phyloP scores from a whole-genome alignment of 1,284 basidiomycete species.

The Ganoderma resinaceum region DNA sequence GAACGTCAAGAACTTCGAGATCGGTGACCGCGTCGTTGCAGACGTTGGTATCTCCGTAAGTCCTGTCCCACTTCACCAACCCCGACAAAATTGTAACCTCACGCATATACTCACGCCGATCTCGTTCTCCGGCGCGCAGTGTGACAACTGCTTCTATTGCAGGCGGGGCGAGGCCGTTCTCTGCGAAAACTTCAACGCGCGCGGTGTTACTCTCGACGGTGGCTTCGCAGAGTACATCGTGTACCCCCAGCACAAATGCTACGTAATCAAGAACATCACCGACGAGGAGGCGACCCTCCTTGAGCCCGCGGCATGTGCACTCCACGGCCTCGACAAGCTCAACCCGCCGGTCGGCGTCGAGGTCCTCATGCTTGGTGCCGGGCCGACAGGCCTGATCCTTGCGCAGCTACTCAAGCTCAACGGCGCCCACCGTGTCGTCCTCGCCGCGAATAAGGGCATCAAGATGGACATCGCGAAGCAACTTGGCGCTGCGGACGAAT shows the following conservation, averaged over 20 bases:
- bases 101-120: constrained; percentile 15
- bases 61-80: constrained; percentile 16
- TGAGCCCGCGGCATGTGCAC: constrained; percentile 68
- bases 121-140: constrained; percentile 38
- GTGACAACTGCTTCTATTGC: constrained; percentile 66
- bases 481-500: constrained; percentile 59
- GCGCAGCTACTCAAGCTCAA: constrained; percentile 67
- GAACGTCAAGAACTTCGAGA: constrained; percentile 57
- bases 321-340: constrained; percentile 70
- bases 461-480: constrained; percentile 67
- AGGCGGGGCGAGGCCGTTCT: constrained; percentile 59
- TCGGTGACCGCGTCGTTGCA: constrained; percentile 66
- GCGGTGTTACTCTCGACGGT: constrained; percentile 60
- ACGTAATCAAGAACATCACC: constrained; percentile 65
- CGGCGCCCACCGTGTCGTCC: constrained; percentile 55
- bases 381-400: constrained; percentile 64
- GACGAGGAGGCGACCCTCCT: constrained; percentile 68
- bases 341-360: constrained; percentile 60
- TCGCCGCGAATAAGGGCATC: constrained; percentile 63
- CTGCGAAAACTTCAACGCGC: constrained; percentile 63
- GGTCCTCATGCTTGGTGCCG: constrained; percentile 57
- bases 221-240: constrained; percentile 67
- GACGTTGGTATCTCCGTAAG: constrained; percentile 56
- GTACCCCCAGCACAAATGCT: constrained; percentile 45
- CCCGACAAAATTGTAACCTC: not conserved